Conservation (phyloP, 2,329 filamentous ascomycete species). For the Pseudopyricularia cyperi region DNA sequence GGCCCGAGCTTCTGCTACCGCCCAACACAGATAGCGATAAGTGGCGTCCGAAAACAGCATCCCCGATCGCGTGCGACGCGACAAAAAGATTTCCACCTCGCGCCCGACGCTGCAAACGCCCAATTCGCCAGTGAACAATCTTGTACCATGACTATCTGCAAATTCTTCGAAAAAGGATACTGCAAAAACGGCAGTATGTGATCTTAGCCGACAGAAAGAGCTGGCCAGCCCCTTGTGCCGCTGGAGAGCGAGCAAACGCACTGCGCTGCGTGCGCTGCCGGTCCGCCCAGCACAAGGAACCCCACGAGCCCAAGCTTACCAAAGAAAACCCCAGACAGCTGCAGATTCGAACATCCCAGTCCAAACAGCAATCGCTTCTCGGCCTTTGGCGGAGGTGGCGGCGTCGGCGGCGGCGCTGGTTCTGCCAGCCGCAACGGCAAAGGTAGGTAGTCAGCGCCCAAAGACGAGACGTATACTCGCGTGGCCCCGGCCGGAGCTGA, state of each 20-base stretch:
- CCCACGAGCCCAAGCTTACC: neutral
- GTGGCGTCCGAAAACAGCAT: neutral
- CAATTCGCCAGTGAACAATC: neutral
- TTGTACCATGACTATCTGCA: conserved; percentile 24
- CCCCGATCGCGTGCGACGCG: neutral
- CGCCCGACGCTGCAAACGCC: neutral
- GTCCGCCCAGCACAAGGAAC: neutral
- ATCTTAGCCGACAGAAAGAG: neutral
- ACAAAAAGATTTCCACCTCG: neutral
- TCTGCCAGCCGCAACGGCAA: neutral
- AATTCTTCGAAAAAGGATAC: conserved; percentile 35
- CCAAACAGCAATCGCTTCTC: conserved; percentile 43
- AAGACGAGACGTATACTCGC: conserved; percentile 4
- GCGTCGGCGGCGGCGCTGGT: neutral
- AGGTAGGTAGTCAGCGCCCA: neutral
- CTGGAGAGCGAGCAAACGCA: neutral
- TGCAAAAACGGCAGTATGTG: conserved; percentile 38
- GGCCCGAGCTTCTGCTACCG: too few species aligned
- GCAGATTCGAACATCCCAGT: conserved; percentile 38
- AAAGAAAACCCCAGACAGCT: conserved; percentile 25
- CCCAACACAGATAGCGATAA: too few species aligned
- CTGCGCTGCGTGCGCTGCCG: neutral
- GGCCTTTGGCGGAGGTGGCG: conserved; percentile 17
- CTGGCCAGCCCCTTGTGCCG: neutral
- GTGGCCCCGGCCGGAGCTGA: conserved; percentile 10